Base-by-base conservation (phyloP, 805 yeast genomes). In the Naumovozyma castellii region DNA sequence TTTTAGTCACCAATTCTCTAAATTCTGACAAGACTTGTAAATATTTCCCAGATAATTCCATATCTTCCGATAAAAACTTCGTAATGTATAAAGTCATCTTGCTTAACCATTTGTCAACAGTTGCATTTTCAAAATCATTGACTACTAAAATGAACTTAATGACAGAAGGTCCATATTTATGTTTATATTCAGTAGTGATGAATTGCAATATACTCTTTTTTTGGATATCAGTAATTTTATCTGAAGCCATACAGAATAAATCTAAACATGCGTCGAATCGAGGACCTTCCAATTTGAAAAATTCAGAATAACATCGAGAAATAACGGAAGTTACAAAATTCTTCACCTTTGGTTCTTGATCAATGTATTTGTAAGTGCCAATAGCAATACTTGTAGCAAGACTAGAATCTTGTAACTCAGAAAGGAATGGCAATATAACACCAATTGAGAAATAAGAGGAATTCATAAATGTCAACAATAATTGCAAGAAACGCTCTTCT, bases 1-100 rank as follows among this genome's bases (percentile, higher is more conserved):
- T 31, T 1, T 44, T 44, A 17, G 47, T 41, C 0, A 64, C 36
- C 3, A 78, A 54, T 0, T 42, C 37, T 25, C 59, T 55, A 46
- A 71, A 65, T 8, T 53, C 44, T 1, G 43, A 4, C 33, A 72
- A 54, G 41, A 70, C 67, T 0, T 42, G 32, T 4, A 50, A 18
- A 43, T 72, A 67, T 6, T 54, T 49, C 1, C 40, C 42, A 0
- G 51, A 34, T 4, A 61, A 39, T 3, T 46, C 42, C 0, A 52
- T 51, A 13, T 65, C 56, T 49, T 80, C 84, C 1, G 88, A 78
- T 44, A 80, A 67, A 43, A 71, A 66, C 47, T 75, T 80, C 6
- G 88, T 83, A 37, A 80, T 66, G 50, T 73, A 79, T 4, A 84
- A 54, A 43, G 73, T 63, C 5, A 78, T 66, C 45, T 78, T 75